Evolutionary conservation across 108 stramenopile species (phyloP), one percentile per base, ranked within the genome.

Genomic region (Nitzschia palea): DNA sequence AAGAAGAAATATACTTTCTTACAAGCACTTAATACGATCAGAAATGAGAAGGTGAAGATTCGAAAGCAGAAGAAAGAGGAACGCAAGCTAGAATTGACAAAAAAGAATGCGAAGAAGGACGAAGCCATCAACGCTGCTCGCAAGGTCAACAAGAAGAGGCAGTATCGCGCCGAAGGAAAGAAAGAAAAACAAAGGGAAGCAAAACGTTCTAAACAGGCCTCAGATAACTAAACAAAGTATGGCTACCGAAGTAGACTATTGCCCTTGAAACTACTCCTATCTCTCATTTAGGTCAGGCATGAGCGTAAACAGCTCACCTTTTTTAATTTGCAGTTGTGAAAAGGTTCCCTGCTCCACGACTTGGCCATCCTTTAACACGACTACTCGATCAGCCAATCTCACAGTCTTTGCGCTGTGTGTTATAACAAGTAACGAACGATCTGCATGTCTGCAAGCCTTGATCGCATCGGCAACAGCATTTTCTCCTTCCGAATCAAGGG

Each of bases 81-180:
- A 71, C 67, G 76, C 5, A 76, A 65, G 20, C 47, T 62, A 2
- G 83, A 78, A n/a, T 73, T 76, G 54, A 60, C 62, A 8, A 91
- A 88, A 79, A 72, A 88, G 54, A 67, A 79, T 37, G 86, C 87
- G 15, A 83, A 84, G 61, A 87, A 77, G 45, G 90, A 90, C 8
- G 88, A 65, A 44, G 77, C 75, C n/a, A 69, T 85, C 10, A 77
- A 69, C n/a, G 86, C 75, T 9, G 70, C 58, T 2, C 76, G 88
- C 10, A 86, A 86, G 71, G 84, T 73, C 0, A 85, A 83, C 60
- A 87, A 87, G 73, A 90, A 91, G 61, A 79, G 84, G 35, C 81
- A 95, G 57, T 87, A 89, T 66, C 80, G 94, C 29, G 67, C 79
- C 15, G 87, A 89, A 34, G 94, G 94, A 34, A 90, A 95, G 66